These are phyloP conservation scores for Dendrocalamus latiflorus DNA, from an alignment of 202 grass and related monocot genomes.

Conservation along the genomic window DNA sequence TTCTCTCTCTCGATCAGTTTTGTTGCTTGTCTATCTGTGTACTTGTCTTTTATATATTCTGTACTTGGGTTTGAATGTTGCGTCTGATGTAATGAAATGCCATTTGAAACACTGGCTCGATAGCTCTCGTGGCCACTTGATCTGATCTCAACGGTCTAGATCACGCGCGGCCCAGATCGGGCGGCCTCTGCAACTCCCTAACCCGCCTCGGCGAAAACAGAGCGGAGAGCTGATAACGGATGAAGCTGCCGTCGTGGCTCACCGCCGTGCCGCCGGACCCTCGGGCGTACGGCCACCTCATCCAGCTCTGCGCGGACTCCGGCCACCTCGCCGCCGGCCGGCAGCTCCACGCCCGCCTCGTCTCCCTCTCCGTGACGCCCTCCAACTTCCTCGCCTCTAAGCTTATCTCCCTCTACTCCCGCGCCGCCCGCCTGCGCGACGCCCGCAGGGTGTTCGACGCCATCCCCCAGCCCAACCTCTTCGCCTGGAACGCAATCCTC, in stretches of 20 bases:
- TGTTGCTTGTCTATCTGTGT: too few relatives aligned
- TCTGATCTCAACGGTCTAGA: not conserved
- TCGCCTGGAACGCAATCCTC: constrained; percentile 72
- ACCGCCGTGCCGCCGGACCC: constrained; percentile 42
- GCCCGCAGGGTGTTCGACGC: constrained; percentile 63
- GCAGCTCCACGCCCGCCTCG: too few relatives aligned
- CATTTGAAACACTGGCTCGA: not conserved
- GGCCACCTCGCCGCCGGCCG: constrained; percentile 36
- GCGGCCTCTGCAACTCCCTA: too few relatives aligned
- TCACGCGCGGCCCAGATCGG: not conserved
- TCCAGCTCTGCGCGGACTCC: constrained; percentile 55
- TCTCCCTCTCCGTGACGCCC: too few relatives aligned
- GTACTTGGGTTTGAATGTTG: not conserved
- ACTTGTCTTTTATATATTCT: not conserved
- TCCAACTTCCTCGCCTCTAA: too few relatives aligned
- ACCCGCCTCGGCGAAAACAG: too few relatives aligned
- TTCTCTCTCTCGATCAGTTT: not conserved
- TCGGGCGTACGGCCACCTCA: constrained; percentile 48
- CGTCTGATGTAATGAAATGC: not conserved
- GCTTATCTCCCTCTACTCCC: too few relatives aligned
- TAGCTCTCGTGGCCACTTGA: not conserved
- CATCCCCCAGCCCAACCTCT: constrained; percentile 45
- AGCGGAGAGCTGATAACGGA: too few relatives aligned
- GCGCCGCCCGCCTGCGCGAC: too few relatives aligned
- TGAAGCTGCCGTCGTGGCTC: too few relatives aligned